Evolutionary conservation across 2,329 filamentous ascomycete species (phyloP).

Genomic region (Scortechinia acanthostroma): DNA sequence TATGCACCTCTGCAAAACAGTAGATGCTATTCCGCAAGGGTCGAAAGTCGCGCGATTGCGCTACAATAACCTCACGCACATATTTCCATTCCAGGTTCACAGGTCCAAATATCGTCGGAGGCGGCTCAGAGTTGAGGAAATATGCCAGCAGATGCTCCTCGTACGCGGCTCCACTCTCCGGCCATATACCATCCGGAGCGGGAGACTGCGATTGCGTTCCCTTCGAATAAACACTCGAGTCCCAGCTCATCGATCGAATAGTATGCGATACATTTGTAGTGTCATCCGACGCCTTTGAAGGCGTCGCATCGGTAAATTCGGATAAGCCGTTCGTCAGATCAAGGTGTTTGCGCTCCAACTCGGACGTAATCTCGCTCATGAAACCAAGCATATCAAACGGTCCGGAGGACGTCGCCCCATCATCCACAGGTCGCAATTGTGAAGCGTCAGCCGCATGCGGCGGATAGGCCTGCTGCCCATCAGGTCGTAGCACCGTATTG

Average conservation of each 20-base stretch:
- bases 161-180: slow-evolving; percentile 8
- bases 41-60: slow-evolving; percentile 12
- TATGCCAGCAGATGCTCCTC: slow-evolving; percentile 18
- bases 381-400: slow-evolving; percentile 23
- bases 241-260: no score
- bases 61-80: slow-evolving; percentile 13
- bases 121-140: slow-evolving; percentile 15
- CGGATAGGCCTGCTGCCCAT: slow-evolving; percentile 12
- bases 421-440: slow-evolving; percentile 4
- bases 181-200: neutral
- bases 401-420: slow-evolving; percentile 8
- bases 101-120: slow-evolving; percentile 18
- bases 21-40: slow-evolving; percentile 17
- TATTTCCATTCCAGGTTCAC: slow-evolving; percentile 20
- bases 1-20: slow-evolving; percentile 20
- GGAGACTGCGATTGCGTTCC: no score
- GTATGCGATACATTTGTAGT: neutral
- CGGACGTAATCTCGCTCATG: slow-evolving; percentile 22
- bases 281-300: neutral
- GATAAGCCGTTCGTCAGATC: slow-evolving; percentile 11
- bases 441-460: no score
- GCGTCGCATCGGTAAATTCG: neutral
- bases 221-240: no score
- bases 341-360: slow-evolving; percentile 20
- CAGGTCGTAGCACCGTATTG: slow-evolving; percentile 14